Percentiles rank a stretch among this genome's conserved stretches.
These are phyloP conservation scores for Podaxis rugospora DNA, from an alignment of 768 basidiomycete species.

Conservation along the genomic window DNA sequence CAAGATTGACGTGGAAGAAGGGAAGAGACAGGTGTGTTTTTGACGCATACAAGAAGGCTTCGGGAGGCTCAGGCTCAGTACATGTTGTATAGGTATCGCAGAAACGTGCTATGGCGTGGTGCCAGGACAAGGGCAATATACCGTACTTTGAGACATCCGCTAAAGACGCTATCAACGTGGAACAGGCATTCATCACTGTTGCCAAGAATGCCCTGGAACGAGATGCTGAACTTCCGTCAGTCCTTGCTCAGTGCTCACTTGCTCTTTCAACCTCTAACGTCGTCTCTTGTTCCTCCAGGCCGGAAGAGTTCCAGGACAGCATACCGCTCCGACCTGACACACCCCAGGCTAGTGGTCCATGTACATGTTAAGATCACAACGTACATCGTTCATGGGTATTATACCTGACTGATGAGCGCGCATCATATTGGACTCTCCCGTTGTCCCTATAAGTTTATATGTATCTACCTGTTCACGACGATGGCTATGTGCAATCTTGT, in stretches of 20 bases:
- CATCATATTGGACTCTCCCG: not conserved
- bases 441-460: not conserved
- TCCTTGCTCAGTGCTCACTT: not conserved
- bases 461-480: not conserved
- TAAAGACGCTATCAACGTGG: constrained; percentile 99
- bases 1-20: constrained; percentile 99
- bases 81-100: constrained; percentile 76
- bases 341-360: not conserved
- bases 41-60: not conserved
- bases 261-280: not conserved
- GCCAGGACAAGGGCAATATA: constrained; percentile 98
- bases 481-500: not conserved
- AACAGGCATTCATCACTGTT: constrained; percentile 99
- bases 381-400: not conserved
- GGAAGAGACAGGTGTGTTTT: constrained; percentile 82
- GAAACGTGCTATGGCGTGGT: constrained; percentile 99
- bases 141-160: constrained; percentile 99
- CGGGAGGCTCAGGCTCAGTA: not conserved
- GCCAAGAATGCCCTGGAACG: constrained; percentile 98
- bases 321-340: constrained; percentile 12
- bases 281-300: not conserved
- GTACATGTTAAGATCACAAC: not conserved
- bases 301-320: constrained; percentile 5
- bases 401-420: not conserved
- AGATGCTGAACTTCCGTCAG: constrained; percentile 62